Percentiles rank a stretch among this genome's conserved stretches.
Evolutionary conservation across 441 rosid genomes (phyloP).

Genomic region (Brassica hybrid): DNA sequence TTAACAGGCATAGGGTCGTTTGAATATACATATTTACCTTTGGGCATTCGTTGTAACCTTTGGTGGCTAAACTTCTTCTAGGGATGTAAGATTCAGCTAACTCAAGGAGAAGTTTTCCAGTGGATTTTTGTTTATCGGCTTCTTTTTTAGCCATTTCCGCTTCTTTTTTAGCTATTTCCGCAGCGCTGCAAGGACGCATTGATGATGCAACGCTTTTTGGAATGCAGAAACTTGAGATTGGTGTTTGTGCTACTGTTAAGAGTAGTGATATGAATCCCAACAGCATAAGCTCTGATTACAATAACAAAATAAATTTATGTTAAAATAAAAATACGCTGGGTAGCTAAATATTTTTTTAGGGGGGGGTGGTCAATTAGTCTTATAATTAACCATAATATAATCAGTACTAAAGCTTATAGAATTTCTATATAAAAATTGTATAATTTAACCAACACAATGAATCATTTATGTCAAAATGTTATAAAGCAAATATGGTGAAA

Average conservation of each 20-base stretch:
- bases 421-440: neutral
- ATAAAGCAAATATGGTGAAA: neutral
- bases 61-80: conserved; percentile 64
- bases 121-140: conserved; percentile 1
- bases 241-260: conserved; percentile 57
- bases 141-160: conserved; percentile 8
- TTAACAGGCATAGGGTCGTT: neutral
- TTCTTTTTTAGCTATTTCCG: conserved; percentile 6
- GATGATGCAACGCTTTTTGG: conserved; percentile 46
- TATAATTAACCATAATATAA: neutral
- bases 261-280: conserved; percentile 80
- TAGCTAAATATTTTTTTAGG: neutral
- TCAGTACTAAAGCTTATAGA: neutral
- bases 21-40: conserved; percentile 43
- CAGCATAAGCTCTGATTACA: conserved; percentile 62
- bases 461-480: neutral
- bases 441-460: neutral
- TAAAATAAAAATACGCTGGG: neutral
- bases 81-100: conserved; percentile 44
- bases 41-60: conserved; percentile 54
- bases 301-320: neutral
- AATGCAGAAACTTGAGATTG: conserved; percentile 69
- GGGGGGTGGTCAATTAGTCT: neutral
- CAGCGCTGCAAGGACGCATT: conserved; percentile 64
- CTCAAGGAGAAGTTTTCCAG: conserved; percentile 39